Conservation (phyloP, 1,139 yeast species). For the Geotrichum cucujoidarum region DNA sequence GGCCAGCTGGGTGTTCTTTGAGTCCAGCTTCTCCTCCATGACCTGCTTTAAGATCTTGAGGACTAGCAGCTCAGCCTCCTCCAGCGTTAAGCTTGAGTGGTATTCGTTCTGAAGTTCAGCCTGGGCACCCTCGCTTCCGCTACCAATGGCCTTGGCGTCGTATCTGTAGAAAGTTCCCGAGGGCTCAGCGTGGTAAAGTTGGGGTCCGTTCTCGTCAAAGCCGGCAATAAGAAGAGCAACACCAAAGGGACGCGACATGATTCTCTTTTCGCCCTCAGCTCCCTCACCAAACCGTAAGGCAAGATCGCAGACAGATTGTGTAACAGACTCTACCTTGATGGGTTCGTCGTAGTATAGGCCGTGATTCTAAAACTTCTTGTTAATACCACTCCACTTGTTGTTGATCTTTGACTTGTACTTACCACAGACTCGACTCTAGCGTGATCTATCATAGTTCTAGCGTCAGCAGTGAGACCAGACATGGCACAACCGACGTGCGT, state of each 20-base stretch:
- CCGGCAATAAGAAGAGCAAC: constrained; percentile 97
- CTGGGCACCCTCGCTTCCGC: constrained; percentile 98
- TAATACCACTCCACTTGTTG: constrained; percentile 12
- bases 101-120: constrained; percentile 96
- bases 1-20: constrained; percentile 92
- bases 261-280: constrained; percentile 92
- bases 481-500: constrained; percentile 95
- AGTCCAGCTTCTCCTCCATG: constrained; percentile 97
- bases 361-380: constrained; percentile 47
- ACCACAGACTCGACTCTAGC: constrained; percentile 78
- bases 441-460: constrained; percentile 96
- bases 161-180: constrained; percentile 96
- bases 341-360: constrained; percentile 87
- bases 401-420: constrained; percentile 27
- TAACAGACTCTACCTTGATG: constrained; percentile 85
- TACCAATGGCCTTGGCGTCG: constrained; percentile 98
- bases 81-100: constrained; percentile 86
- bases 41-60: constrained; percentile 92
- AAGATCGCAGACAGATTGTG: constrained; percentile 94
- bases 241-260: constrained; percentile 99
- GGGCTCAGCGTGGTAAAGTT: constrained; percentile 96
- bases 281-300: constrained; percentile 98
- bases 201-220: constrained; percentile 92
- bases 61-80: constrained; percentile 87
- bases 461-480: constrained; percentile 98